These are phyloP conservation scores for Podospora didyma DNA, from an alignment of 495 filamentous ascomycete species.

Conservation along the genomic window DNA sequence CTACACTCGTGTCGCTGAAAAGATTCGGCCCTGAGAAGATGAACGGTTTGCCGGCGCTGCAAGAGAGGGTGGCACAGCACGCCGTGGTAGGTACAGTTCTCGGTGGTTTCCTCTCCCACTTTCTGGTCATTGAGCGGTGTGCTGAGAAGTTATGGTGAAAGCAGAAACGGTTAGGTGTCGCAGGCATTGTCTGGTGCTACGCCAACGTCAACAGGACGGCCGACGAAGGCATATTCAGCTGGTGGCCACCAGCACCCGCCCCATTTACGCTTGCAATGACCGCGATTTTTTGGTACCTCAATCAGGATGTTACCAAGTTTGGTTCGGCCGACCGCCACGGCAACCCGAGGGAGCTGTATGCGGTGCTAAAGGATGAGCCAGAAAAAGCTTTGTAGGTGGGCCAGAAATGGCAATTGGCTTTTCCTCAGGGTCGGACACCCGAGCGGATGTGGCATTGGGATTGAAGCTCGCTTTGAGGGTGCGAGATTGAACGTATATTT, in stretches of 20 bases:
- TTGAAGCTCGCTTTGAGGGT: no score
- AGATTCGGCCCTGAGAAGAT: constrained; percentile 31
- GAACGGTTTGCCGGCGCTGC: background rate
- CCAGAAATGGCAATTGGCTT: no score
- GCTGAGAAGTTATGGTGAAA: background rate
- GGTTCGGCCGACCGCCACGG: constrained; percentile 25
- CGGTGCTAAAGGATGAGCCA: background rate
- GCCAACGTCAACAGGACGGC: constrained; percentile 43
- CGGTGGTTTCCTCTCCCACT: background rate
- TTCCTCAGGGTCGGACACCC: no score
- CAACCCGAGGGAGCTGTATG: constrained; percentile 24
- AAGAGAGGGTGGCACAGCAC: constrained; percentile 21
- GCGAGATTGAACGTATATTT: no score
- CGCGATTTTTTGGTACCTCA: constrained; percentile 22
- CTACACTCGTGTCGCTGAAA: constrained; percentile 27
- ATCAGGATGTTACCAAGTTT: constrained; percentile 31
- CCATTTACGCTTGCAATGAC: constrained; percentile 20
- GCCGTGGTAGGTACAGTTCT: constrained; percentile 17
- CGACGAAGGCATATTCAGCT: constrained; percentile 28
- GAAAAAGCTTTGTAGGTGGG: background rate
- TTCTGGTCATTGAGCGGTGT: background rate
- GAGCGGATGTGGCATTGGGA: no score
- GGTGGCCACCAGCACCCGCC: constrained; percentile 30
- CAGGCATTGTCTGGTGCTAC: constrained; percentile 21
- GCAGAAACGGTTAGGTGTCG: constrained; percentile 17